Evolutionary conservation across 192 early-diverging fungal species (phyloP), one percentile per base, ranked within the genome.

Genomic region (Pilaira anomala): DNA sequence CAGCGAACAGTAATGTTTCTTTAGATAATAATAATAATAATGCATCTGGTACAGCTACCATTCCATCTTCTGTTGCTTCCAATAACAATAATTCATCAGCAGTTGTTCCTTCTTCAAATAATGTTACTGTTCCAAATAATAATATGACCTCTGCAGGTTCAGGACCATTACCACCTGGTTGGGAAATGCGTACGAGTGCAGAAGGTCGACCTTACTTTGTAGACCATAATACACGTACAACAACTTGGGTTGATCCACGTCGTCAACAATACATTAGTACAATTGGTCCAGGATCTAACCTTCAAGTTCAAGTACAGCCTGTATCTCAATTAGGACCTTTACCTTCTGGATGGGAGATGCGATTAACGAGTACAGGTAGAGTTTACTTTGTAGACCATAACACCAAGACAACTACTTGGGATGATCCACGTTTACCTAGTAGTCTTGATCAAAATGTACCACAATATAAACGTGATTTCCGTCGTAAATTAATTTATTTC

Each of bases 351-450:
- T 99, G 97, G 97, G 97, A 99, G 71, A 98, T 99, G 96, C 86
- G 96, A 18, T 81, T 94, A 48, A 99, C 95, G 14, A 89, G 88
- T 62, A 96, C 92, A n/a, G 96, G 93, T 9, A 80, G 93, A 36
- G 91, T 93, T 16, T 99, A 98, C 79, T 99, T 97, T 86, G 94
- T 99, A 9, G 96, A 99, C 69, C 97, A 99, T 79, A 94, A 93
- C 71, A 90, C 92, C 44, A 98, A 96, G 68, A 97, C 92, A 11
- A 98, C 97, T 16, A 98, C 97, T 3, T 99, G 97, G 97, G 93
- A 98, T 73, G 97, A 92, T 71, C 90, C 90, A 24, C 84, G 90
- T 11, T 77, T 92, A 48, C 90, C 90, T 29, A 89, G 86, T 70
- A 90, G 87, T 68, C 76, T 92, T 33, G 90, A 92, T 72, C 85